Percentiles rank a stretch among this genome's conserved stretches.
Conservation (phyloP, 805 yeast genomes). For the Yarrowia alimentaria region DNA sequence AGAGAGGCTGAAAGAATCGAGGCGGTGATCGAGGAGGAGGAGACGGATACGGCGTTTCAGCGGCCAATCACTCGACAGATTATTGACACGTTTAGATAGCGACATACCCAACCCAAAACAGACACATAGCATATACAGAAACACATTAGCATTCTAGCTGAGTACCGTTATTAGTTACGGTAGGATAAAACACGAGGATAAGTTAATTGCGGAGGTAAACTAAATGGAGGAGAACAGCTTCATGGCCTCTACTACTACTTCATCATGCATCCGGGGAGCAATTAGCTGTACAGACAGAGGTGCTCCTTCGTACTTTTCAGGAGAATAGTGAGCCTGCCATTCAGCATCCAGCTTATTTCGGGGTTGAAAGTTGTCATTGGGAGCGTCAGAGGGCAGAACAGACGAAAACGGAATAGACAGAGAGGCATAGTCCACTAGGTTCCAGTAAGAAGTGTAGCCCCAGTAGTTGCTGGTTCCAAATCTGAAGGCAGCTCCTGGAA, state of each 20-base stretch:
- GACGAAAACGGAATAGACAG: slow-evolving; percentile 37
- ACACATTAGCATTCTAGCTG: slow-evolving; percentile 13
- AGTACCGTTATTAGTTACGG: no score
- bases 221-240: neutral
- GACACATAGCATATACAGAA: neutral
- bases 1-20: slow-evolving; percentile 17
- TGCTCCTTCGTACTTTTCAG: slow-evolving; percentile 10
- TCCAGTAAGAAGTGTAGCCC: slow-evolving; percentile 78
- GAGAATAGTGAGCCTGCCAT: slow-evolving; percentile 20
- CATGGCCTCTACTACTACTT: slow-evolving; percentile 12
- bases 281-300: slow-evolving; percentile 19
- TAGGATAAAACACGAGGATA: no score
- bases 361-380: slow-evolving; percentile 1
- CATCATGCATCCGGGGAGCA: slow-evolving; percentile 22
- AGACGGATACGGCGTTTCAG: slow-evolving; percentile 26
- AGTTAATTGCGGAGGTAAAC: no score
- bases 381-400: slow-evolving; percentile 1
- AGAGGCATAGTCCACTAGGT: slow-evolving; percentile 68
- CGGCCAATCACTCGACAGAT: slow-evolving; percentile 28
- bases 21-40: slow-evolving; percentile 22
- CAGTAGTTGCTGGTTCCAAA: slow-evolving; percentile 65
- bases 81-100: slow-evolving; percentile 28
- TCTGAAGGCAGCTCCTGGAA: slow-evolving; percentile 69
- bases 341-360: slow-evolving; percentile 2
- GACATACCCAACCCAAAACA: neutral